phyloP scores from a whole-genome alignment of 495 filamentous ascomycete species.

The Xylaria sp. region DNA sequence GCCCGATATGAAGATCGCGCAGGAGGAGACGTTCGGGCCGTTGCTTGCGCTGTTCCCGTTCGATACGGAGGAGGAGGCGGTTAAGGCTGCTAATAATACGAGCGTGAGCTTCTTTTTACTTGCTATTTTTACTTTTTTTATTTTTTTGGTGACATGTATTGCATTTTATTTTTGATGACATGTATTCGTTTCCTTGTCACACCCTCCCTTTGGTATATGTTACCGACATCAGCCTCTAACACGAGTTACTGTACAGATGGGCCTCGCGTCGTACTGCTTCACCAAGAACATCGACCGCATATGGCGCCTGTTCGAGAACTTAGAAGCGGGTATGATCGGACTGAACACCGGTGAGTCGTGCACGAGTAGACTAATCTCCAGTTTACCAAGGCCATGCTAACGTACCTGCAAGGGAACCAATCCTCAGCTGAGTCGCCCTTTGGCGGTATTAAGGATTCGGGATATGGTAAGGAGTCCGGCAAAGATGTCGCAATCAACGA shows the following conservation, averaged over 20 bases:
- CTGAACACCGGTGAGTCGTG: constrained; percentile 64
- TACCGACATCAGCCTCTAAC: neutral
- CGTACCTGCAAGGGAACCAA: constrained; percentile 54
- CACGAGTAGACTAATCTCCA: neutral
- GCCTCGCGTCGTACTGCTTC: constrained; percentile 74
- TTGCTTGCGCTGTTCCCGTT: constrained; percentile 72
- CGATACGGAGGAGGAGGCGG: constrained; percentile 72
- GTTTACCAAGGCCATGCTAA: neutral
- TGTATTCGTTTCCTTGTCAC: too few species aligned
- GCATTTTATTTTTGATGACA: too few species aligned
- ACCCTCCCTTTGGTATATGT: neutral
- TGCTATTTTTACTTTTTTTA: neutral
- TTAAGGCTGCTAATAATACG: constrained; percentile 67
- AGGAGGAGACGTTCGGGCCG: constrained; percentile 76
- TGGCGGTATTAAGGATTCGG: constrained; percentile 77
- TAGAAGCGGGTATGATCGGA: constrained; percentile 81
- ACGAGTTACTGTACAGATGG: constrained; percentile 53
- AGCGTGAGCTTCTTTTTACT: constrained; percentile 43
- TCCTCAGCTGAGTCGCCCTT: constrained; percentile 76
- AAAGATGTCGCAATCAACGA: constrained; percentile 74
- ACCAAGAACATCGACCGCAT: constrained; percentile 75
- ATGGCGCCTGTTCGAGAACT: constrained; percentile 74
- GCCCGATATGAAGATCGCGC: constrained; percentile 67
- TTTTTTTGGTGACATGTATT: too few species aligned
- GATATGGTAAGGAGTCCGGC: constrained; percentile 78